phyloP scores from a whole-genome alignment of 2,329 filamentous ascomycete genomes.

The Aspergillus jensenii region DNA sequence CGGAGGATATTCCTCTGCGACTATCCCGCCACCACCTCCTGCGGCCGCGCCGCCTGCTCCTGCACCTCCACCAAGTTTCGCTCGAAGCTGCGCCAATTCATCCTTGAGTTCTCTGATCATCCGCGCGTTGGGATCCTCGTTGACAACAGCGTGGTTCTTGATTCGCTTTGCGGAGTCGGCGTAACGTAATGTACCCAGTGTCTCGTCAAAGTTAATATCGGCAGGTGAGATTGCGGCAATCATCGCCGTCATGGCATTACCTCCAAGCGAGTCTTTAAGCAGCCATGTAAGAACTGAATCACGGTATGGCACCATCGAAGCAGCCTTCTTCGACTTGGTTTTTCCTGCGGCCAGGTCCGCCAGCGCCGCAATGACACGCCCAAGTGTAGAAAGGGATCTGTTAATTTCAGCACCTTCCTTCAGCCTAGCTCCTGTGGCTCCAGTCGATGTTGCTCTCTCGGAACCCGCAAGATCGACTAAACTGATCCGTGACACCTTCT shows the following conservation, averaged over 20 bases:
- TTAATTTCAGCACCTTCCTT: constrained; percentile 99
- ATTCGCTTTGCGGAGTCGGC: constrained; percentile 98
- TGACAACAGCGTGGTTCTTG: constrained; percentile 99
- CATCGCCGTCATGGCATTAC: constrained; percentile 99
- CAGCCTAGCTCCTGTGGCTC: constrained; percentile 87
- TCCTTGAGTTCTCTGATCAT: constrained; percentile 99
- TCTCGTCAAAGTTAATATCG: constrained; percentile 99
- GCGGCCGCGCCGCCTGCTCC: constrained; percentile 43
- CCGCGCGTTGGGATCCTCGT: constrained; percentile 96
- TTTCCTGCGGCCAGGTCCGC: constrained; percentile 86
- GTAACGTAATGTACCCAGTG: constrained; percentile 90
- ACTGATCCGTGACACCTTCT: constrained; percentile 97
- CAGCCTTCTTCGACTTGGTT: constrained; percentile 58
- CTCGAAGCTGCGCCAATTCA: constrained; percentile 79
- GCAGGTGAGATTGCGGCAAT: constrained; percentile 98
- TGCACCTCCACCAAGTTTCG: constrained; percentile 70
- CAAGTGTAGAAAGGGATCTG: constrained; percentile 89
- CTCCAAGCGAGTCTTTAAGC: constrained; percentile 92
- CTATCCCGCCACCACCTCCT: constrained; percentile 41
- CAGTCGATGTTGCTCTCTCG: constrained; percentile 94
- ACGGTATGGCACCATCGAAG: constrained; percentile 85
- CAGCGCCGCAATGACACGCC: constrained; percentile 93
- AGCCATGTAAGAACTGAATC: constrained; percentile 97
- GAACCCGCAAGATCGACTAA: constrained; percentile 97
- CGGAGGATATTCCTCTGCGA: constrained; percentile 82